Evolutionary conservation across 345 rosid genomes (phyloP), one percentile per base, ranked within the genome.

Genomic region (Microthlaspi erraticum): DNA sequence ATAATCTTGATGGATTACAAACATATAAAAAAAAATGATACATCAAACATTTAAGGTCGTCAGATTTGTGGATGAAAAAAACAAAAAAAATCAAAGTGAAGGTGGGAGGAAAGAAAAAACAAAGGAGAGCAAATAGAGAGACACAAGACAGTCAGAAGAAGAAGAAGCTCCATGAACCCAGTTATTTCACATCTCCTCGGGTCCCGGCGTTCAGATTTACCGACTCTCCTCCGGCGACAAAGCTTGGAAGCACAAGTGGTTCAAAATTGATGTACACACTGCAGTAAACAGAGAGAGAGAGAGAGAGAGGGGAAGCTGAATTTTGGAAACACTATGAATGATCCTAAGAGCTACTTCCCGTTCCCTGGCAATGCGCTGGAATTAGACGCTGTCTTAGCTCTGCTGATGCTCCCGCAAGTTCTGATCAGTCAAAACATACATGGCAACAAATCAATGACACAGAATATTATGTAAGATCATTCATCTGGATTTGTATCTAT

Each of bases 371-470:
- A 44, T 84, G 87, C 75, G 81, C 85, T 10, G 98, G 98, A 38
- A 89, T 87, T 66, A 95, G 88, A 8, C 89, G 91, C n/a, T 82
- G 81, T 6, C 88, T 78, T 63, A 95, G 82, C 73, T 90, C 99
- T 31, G 81, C 1, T 37, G 97, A 72, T 70, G 89, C 96, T 52
- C 97, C 97, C 23, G 83, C 87, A 82, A 95, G 77, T 78, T 95
- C 99, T 95, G 94, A 71, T 84, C 42, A 70, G 1, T 56, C 66
- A 48, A 19, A 34, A 55, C 8, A 34, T 23, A 67, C 26, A 39
- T 50, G 16, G n/a, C 23, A 64, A 34, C 42, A 19, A 29, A 53
- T 46, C 34, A 61, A 37, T 60, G 16, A 54, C 18, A 36, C n/a
- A 18, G 11, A 46, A 39, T 66, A 20, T 26, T 13, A 60, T 39